Percentiles rank a stretch among this genome's conserved stretches.
These are phyloP conservation scores for Pseudocercospora fuligena DNA, from an alignment of 2,329 filamentous ascomycete genomes.

Conservation along the genomic window DNA sequence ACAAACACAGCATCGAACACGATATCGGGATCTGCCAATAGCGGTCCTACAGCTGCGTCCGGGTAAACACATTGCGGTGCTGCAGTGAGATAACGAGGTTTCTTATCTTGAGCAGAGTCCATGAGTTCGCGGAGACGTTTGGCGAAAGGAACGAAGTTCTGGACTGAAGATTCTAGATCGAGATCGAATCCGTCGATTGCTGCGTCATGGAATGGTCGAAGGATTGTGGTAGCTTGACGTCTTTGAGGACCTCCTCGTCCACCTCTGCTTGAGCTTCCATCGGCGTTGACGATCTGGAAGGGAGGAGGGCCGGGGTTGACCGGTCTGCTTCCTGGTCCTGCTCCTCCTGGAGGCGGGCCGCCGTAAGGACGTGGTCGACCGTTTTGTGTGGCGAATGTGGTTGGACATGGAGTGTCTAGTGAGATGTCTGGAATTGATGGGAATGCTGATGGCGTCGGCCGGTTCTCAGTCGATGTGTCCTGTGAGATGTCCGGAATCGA, in stretches of 20 bases:
- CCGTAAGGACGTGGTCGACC: background rate
- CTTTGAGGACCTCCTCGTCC: background rate
- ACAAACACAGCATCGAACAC: constrained; percentile 51
- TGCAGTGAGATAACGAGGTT: constrained; percentile 51
- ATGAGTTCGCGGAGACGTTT: constrained; percentile 40
- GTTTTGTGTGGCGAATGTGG: background rate
- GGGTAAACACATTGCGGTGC: constrained; percentile 49
- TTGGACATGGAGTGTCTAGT: background rate
- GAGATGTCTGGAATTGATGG: background rate
- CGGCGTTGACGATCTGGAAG: constrained; percentile 1
- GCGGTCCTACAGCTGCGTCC: constrained; percentile 39
- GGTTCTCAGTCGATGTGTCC: background rate
- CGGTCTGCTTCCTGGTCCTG: background rate
- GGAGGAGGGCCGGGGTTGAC: background rate
- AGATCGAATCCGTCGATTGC: constrained; percentile 77
- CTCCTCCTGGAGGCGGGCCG: background rate
- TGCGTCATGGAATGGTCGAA: constrained; percentile 69
- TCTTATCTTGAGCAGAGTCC: constrained; percentile 34
- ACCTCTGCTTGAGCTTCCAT: background rate
- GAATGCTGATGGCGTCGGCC: background rate
- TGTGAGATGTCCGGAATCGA: background rate
- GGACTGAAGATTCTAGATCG: constrained; percentile 68
- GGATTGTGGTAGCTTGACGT: constrained; percentile 35
- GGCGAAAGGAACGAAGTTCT: constrained; percentile 62
- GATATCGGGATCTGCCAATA: constrained; percentile 68